Conservation (phyloP, 2,329 filamentous ascomycete species). For the Aspergillus sp. region DNA sequence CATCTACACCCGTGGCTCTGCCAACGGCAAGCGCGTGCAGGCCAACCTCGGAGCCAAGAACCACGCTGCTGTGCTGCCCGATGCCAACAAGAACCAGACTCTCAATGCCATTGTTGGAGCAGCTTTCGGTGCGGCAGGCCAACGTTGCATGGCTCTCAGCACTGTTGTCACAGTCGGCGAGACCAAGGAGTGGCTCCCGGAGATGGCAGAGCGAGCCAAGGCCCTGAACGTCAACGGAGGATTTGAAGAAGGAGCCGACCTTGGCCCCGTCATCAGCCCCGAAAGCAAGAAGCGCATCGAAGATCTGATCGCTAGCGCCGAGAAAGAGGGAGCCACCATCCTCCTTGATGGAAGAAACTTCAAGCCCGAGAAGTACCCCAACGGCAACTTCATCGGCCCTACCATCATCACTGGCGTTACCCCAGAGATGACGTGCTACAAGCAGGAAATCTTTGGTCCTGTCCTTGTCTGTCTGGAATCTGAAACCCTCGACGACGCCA, state of each 20-base stretch:
- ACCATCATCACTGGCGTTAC: constrained; percentile 67
- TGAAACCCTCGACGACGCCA: constrained; percentile 61
- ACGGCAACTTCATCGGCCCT: constrained; percentile 66
- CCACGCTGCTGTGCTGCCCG: constrained; percentile 65
- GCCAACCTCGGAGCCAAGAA: constrained; percentile 71
- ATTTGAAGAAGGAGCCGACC: constrained; percentile 62
- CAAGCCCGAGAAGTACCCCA: constrained; percentile 63
- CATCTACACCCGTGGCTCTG: constrained; percentile 66
- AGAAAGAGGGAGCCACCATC: constrained; percentile 64
- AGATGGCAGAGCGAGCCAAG: constrained; percentile 64
- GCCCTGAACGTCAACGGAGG: constrained; percentile 60
- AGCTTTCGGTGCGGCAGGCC: constrained; percentile 67
- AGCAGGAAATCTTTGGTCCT: constrained; percentile 66
- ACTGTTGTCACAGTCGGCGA: constrained; percentile 65
- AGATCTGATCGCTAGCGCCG: constrained; percentile 59
- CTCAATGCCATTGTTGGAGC: constrained; percentile 66
- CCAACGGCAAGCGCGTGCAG: constrained; percentile 68
- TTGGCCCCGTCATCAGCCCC: constrained; percentile 65
- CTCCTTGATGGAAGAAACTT: constrained; percentile 61
- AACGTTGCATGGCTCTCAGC: constrained; percentile 69
- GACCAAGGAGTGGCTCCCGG: constrained; percentile 64
- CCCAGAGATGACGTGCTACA: constrained; percentile 66
- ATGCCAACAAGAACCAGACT: constrained; percentile 69
- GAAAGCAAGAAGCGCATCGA: constrained; percentile 65
- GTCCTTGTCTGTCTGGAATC: constrained; percentile 64